A percentile compares a stretch with the other conserved stretches of the same genome.
Evolutionary conservation across 2,329 filamentous ascomycete genomes (phyloP).

Genomic region (Furcasterigmium sp.): DNA sequence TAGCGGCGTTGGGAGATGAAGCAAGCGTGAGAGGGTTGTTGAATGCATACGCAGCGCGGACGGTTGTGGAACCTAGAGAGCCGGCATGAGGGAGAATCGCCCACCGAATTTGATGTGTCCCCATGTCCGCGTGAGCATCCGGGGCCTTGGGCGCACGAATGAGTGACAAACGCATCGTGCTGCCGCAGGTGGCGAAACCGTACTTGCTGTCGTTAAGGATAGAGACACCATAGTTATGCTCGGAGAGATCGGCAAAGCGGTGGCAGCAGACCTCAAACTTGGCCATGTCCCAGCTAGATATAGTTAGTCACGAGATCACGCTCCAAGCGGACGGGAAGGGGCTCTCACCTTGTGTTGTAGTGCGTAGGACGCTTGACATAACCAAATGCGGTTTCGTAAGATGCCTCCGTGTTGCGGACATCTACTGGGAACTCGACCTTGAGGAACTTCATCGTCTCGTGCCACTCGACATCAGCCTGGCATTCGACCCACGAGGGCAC

Average conservation of each 20-base stretch:
- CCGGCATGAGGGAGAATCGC: conserved; percentile 84
- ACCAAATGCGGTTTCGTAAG: conserved; percentile 92
- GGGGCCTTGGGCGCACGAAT: conserved; percentile 87
- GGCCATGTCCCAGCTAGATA: conserved; percentile 79
- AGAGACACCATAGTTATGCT: conserved; percentile 83
- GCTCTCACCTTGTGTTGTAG: conserved; percentile 74
- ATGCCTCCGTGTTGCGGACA: conserved; percentile 83
- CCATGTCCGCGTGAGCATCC: conserved; percentile 93
- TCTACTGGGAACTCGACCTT: conserved; percentile 98
- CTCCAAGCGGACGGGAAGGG: not conserved
- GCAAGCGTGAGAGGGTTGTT: conserved; percentile 71
- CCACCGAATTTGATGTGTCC: conserved; percentile 79
- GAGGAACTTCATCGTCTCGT: conserved; percentile 93
- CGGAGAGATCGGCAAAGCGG: conserved; percentile 87
- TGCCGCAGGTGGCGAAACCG: conserved; percentile 86
- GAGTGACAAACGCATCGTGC: conserved; percentile 82
- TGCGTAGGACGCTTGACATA: conserved; percentile 86
- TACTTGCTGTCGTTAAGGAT: conserved; percentile 96
- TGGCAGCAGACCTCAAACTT: conserved; percentile 97
- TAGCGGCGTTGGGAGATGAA: conserved; percentile 26
- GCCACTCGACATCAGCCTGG: conserved; percentile 88
- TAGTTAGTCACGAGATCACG: not conserved
- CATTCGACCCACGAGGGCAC: conserved; percentile 70
- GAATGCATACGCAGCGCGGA: conserved; percentile 83
- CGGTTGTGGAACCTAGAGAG: conserved; percentile 63